Evolutionary conservation across 2,329 filamentous ascomycete species (phyloP), one percentile per base, ranked within the genome.

Genomic region (Paraphaeosphaeria minitans): DNA sequence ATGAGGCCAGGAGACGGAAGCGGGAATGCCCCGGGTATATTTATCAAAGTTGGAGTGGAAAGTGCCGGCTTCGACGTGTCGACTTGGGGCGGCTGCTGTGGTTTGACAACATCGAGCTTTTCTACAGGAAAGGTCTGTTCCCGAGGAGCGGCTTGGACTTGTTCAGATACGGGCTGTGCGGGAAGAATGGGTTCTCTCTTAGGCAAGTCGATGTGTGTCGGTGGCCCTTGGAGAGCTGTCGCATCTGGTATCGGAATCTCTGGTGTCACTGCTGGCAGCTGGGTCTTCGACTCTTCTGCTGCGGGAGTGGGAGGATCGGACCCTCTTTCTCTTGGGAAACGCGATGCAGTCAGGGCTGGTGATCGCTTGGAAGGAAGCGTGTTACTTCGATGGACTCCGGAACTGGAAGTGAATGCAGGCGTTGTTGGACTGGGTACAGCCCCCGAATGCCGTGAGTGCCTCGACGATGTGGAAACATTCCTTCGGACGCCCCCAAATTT

Each of bases 401-500:
- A 80, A 33, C 78, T 77, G 47, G 87, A 63, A 14, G 74, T 66
- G 52, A 75, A 77, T 0, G 68, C 65, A 10, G 74, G 69, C 24
- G 71, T 69, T 1, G 73, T 71, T 4, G 92, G 91, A 54, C 87
- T 92, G 8, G 89, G 87, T 27, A 86, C 83, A 57, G 85, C 89
- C 60, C 86, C 88, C 24, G 93, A 93, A 59, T 88, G 84, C 59
- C 89, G 86, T 5, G 93, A 97, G 65, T 92, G 88, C 66, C 89
- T 87, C n/a, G 95, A 98, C 4, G 93, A 96, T 0, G 93, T 91
- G 3, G 95, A 98, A 52, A 94, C 90, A 71, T 97, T 97, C 63
- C 95, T 86, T 62, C 94, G 86, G 29, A 97, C 80, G 66, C 87
- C 87, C 57, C 89, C 93, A 67, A 90, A 91, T 70, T 90, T 91